phyloP scores from a whole-genome alignment of 306 rosid species.

The Potentilla sterilis region DNA sequence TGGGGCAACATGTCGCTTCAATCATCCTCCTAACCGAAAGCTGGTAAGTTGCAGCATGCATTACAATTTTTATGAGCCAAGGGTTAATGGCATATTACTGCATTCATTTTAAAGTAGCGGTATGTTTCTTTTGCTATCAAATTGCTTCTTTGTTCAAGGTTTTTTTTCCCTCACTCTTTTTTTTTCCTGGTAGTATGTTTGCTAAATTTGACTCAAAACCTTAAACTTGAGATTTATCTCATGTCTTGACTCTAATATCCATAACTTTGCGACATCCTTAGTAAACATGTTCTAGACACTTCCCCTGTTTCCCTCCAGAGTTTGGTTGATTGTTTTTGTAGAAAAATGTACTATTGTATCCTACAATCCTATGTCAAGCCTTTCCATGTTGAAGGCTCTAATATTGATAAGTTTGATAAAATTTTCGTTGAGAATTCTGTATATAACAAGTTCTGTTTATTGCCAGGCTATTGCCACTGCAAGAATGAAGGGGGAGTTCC shows the following conservation, averaged over 20 bases:
- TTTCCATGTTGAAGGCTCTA: not conserved
- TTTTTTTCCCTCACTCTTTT: not conserved
- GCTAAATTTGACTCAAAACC: not conserved
- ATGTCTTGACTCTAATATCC: not conserved
- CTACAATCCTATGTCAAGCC: not conserved
- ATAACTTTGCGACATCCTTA: not conserved
- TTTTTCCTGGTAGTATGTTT: not conserved
- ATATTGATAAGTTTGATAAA: conserved; percentile 4
- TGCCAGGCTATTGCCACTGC: conserved; percentile 94
- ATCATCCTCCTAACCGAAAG: conserved; percentile 94
- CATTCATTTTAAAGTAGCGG: not conserved
- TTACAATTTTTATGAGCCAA: conserved; percentile 16
- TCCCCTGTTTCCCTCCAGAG: not conserved
- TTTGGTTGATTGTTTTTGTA: not conserved
- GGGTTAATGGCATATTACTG: conserved; percentile 8
- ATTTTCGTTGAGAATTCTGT: not conserved
- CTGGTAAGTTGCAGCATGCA: conserved; percentile 58
- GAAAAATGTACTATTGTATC: not conserved
- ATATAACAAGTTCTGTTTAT: conserved; percentile 14
- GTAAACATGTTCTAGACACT: not conserved
- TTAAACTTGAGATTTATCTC: not conserved
- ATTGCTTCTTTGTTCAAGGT: not conserved
- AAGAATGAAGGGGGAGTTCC: conserved; percentile 96
- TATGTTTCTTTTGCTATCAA: not conserved
- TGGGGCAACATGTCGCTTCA: conserved; percentile 92